A percentile compares a stretch with the other conserved stretches of the same genome.
phyloP scores from a whole-genome alignment of 768 basidiomycete species.

The Pleurotus ostreatus region DNA sequence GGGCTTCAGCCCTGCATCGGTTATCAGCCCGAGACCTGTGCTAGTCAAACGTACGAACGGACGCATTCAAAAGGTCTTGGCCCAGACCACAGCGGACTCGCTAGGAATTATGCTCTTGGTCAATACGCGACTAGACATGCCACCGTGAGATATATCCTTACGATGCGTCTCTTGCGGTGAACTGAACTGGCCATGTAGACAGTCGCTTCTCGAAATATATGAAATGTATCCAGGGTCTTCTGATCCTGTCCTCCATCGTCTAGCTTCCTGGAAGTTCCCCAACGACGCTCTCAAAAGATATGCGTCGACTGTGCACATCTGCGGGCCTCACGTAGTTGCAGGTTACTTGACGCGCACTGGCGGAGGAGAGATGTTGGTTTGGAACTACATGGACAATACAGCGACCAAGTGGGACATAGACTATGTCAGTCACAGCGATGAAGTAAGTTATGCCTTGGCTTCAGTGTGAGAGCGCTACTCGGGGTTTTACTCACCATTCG shows the following conservation, averaged over 20 bases:
- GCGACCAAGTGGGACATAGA: slow-evolving; percentile 5
- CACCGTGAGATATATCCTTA: background rate
- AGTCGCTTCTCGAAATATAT: slow-evolving; percentile 7
- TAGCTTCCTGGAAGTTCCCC: slow-evolving; percentile 4
- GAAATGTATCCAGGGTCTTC: slow-evolving; percentile 7
- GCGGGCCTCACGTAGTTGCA: background rate
- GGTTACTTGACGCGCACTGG: background rate
- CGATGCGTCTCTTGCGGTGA: background rate
- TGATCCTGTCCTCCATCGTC: background rate
- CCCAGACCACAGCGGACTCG: slow-evolving; percentile 5
- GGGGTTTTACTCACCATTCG: background rate
- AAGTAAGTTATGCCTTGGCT: slow-evolving; percentile 4
- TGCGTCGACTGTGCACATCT: background rate
- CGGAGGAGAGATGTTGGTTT: slow-evolving; percentile 6
- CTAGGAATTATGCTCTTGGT: slow-evolving; percentile 7
- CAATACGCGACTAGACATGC: background rate
- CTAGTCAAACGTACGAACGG: slow-evolving; percentile 4
- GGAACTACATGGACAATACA: slow-evolving; percentile 7
- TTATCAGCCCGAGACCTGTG: slow-evolving; percentile 13
- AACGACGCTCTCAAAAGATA: background rate
- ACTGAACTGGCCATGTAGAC: background rate
- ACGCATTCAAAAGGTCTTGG: slow-evolving; percentile 1
- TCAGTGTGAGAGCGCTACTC: slow-evolving; percentile 1
- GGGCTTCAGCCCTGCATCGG: slow-evolving; percentile 13
- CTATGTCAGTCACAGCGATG: background rate